Evolutionary conservation across 352 stramenopile genomes (phyloP), one percentile per base, ranked within the genome.

Genomic region (Halophytophthora batemanensis): DNA sequence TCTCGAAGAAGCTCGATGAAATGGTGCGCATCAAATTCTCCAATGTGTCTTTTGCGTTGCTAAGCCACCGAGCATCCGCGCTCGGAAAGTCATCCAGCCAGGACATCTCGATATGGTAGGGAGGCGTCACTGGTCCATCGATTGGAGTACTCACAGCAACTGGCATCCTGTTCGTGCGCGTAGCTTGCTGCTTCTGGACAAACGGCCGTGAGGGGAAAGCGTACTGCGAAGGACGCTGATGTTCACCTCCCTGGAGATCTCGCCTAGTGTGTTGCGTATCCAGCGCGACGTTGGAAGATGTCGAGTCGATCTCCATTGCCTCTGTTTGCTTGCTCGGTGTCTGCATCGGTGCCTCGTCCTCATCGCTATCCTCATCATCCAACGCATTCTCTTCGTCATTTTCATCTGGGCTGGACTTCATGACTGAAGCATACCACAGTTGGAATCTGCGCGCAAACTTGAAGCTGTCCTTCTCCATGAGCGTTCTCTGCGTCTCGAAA

Each of bases 371-470:
- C n/a, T 33, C 11, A 5, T 42, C 18, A 12, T 48, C 47, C 15
- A 7, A 33, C 25, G 18, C 18, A 17, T 5, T 35, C 28, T 36
- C 23, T 11, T 4, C 15, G 1, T 13, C 15, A 19, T 17, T 14
- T 21, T 53, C 17, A 14, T 37, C 39, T 7, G 41, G 17, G 29
- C 59, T 25, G 25, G 42, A 41, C 18, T 33, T 45, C 14, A 15
- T 69, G 3, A 73, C 54, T 2, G 37, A n/a, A 33, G 33, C 25
- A 45, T 66, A 84, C 82, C 82, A 93, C 6, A 54, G 50, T 11
- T 64, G 69, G 22, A 90, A 90, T 18, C 62, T 65, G 29, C 61
- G 55, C 14, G 69, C 69, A n/a, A 90, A 76, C 29, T 72, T 55
- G 44, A 84, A 89, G 15, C 55, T 59, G 35, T 64, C 59, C 25